Conservation (phyloP, 495 filamentous ascomycete genomes). For the Xylaria nigripes region DNA sequence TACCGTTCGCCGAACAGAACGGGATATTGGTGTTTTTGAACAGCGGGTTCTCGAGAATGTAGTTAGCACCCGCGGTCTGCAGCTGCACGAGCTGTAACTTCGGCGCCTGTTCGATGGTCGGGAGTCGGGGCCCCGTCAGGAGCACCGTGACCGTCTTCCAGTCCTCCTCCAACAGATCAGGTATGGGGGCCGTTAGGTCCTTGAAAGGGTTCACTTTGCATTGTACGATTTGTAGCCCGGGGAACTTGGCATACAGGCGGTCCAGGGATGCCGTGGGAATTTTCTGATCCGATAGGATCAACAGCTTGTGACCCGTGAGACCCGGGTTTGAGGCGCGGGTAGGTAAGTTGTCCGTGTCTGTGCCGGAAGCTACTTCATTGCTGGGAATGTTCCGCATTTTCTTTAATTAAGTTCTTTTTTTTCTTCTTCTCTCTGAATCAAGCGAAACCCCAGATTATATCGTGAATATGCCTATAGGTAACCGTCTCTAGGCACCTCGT, state of each 20-base stretch:
- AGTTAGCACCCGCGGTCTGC: slow-evolving; percentile 66
- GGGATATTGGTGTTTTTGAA: slow-evolving; percentile 54
- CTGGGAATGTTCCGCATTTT: neutral
- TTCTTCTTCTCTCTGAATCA: too few relatives aligned
- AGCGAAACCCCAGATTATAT: too few relatives aligned
- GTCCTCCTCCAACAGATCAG: slow-evolving; percentile 18
- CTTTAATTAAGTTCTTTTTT: neutral
- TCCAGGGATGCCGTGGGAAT: slow-evolving; percentile 34
- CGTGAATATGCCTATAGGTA: too few relatives aligned
- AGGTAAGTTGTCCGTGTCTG: neutral
- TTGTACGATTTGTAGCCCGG: slow-evolving; percentile 41
- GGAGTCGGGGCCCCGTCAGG: slow-evolving; percentile 48
- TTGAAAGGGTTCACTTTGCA: slow-evolving; percentile 11
- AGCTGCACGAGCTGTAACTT: slow-evolving; percentile 68
- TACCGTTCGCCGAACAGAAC: slow-evolving; percentile 65
- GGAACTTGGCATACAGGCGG: slow-evolving; percentile 39
- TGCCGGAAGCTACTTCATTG: neutral
- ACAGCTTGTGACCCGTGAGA: slow-evolving; percentile 36
- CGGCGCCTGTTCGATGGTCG: slow-evolving; percentile 35
- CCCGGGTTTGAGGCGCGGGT: slow-evolving; percentile 28
- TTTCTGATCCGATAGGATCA: slow-evolving; percentile 40
- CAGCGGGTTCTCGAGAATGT: slow-evolving; percentile 52
- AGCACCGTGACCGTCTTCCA: slow-evolving; percentile 58
- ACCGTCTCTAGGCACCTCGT: too few relatives aligned
- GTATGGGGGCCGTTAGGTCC: neutral